These are phyloP conservation scores for Ophiostoma australiae DNA, from an alignment of 2,329 filamentous ascomycete species.

Conservation along the genomic window DNA sequence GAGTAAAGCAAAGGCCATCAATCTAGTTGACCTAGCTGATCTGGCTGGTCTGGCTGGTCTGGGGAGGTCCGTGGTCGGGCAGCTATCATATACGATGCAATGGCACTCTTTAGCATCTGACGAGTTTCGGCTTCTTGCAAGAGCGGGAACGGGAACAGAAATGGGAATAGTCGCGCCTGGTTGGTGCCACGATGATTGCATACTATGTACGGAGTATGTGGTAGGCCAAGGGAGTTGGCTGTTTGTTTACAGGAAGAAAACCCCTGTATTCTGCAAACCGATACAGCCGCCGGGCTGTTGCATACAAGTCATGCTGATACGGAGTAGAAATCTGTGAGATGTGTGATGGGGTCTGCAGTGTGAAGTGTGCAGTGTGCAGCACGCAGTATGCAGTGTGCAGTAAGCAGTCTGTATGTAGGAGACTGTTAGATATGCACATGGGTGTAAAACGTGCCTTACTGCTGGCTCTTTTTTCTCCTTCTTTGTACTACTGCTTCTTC, in stretches of 20 bases:
- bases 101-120: neutral
- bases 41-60: neutral
- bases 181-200: conserved; percentile 13
- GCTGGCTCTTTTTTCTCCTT: neutral
- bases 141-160: neutral
- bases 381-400: neutral
- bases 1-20: neutral
- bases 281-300: neutral
- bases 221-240: neutral
- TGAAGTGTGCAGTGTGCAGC: neutral
- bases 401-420: too few relatives aligned
- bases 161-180: neutral
- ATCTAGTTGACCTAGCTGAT: too few relatives aligned
- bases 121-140: neutral
- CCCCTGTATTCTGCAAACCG: neutral
- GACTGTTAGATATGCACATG: neutral
- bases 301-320: neutral
- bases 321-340: neutral
- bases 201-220: neutral
- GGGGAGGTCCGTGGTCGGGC: conserved; percentile 9
- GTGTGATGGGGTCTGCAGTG: neutral
- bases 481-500: too few relatives aligned
- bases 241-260: neutral
- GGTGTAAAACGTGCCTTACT: neutral
- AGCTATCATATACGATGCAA: neutral